A percentile compares a stretch with the other conserved stretches of the same genome.
phyloP scores from a whole-genome alignment of 179 eudicot genomes.

The Carnegiea gigantea region DNA sequence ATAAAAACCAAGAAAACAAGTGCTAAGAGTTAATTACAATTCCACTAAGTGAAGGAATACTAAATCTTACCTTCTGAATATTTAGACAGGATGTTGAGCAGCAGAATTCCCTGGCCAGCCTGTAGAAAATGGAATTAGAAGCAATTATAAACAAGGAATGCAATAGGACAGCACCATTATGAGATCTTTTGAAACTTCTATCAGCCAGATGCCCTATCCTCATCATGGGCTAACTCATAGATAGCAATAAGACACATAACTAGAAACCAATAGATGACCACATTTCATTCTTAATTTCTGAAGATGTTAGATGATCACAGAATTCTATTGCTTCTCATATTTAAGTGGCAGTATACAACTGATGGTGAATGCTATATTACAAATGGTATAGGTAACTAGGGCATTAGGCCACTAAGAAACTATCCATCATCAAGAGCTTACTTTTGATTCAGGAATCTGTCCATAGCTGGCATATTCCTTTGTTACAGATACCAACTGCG shows the following conservation, averaged over 20 bases:
- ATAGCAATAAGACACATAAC: neutral
- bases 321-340: conserved; percentile 7
- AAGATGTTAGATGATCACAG: neutral
- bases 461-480: conserved; percentile 97
- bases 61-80: conserved; percentile 37
- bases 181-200: neutral
- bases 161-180: conserved; percentile 4
- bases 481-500: conserved; percentile 71
- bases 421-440: conserved; percentile 23
- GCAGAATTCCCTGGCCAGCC: conserved; percentile 49
- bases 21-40: neutral
- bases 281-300: neutral
- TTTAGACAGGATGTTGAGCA: conserved; percentile 44
- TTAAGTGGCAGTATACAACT: neutral
- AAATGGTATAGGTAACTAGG: neutral
- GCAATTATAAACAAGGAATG: conserved; percentile 20
- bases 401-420: conserved; percentile 8
- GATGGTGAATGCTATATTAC: neutral
- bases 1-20: neutral
- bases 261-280: neutral
- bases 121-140: conserved; percentile 18
- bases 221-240: neutral
- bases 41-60: neutral
- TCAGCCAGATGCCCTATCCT: neutral
- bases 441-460: conserved; percentile 85